phyloP scores from a whole-genome alignment of 441 rosid species.

The Adansonia rubrostipa region DNA sequence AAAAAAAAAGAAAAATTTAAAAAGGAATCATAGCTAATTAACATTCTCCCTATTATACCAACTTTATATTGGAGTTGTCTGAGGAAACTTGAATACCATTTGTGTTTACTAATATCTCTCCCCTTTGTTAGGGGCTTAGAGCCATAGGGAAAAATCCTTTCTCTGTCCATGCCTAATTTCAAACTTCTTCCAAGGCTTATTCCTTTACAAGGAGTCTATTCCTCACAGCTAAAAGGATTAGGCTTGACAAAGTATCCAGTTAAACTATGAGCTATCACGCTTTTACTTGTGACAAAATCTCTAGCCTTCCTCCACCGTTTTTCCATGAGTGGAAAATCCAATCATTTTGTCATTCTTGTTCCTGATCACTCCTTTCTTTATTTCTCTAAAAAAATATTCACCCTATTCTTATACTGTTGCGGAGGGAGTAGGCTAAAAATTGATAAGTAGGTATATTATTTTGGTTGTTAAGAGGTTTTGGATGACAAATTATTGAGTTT shows the following conservation, averaged over 20 bases:
- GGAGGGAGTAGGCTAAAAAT: neutral
- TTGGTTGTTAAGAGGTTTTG: neutral
- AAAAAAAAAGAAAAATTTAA: neutral
- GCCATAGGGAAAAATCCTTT: neutral
- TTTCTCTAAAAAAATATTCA: neutral
- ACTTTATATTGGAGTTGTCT: neutral
- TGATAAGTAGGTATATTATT: too few relatives aligned
- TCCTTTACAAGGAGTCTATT: slow-evolving; percentile 1
- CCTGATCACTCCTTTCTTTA: too few relatives aligned
- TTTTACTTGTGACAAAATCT: slow-evolving; percentile 3
- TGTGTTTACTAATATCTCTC: neutral
- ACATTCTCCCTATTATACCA: neutral
- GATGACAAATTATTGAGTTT: neutral
- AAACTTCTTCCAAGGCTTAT: neutral
- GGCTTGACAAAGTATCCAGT: neutral
- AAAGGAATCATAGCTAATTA: neutral
- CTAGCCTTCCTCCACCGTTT: neutral
- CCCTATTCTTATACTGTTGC: neutral
- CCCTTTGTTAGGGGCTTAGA: neutral
- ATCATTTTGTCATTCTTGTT: slow-evolving; percentile 11
- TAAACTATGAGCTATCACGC: neutral
- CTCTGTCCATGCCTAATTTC: neutral
- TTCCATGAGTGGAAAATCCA: neutral
- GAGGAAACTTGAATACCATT: neutral
- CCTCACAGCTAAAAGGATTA: neutral